A percentile compares a stretch with the other conserved stretches of the same genome.
These are phyloP conservation scores for Vachellia collinsii DNA, from an alignment of 306 rosid genomes.

Conservation along the genomic window DNA sequence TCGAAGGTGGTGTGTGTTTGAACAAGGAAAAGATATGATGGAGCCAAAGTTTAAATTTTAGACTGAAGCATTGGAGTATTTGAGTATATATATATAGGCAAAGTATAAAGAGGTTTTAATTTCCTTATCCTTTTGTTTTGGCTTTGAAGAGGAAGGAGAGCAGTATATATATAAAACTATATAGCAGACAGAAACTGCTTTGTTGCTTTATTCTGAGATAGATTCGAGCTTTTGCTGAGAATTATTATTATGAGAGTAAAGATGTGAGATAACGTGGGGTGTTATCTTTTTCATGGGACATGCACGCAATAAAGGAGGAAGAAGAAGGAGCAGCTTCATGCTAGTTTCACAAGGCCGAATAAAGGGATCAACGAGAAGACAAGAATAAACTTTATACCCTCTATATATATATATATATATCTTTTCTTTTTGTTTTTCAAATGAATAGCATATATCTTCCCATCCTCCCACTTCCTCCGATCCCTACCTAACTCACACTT, in stretches of 20 bases:
- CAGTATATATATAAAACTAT: conserved; percentile 28
- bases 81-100: conserved; percentile 4
- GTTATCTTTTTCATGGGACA: conserved; percentile 53
- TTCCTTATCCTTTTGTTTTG: conserved; percentile 21
- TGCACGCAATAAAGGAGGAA: conserved; percentile 68
- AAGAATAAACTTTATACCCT: conserved; percentile 82
- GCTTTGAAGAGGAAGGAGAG: conserved; percentile 18
- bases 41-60: conserved; percentile 40
- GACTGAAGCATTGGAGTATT: conserved; percentile 37
- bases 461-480: neutral
- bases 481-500: neutral
- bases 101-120: neutral
- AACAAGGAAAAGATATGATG: conserved; percentile 37
- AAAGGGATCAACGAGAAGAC: conserved; percentile 57
- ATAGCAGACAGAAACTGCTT: conserved; percentile 54
- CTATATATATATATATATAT: neutral
- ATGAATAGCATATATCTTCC: conserved; percentile 7
- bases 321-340: conserved; percentile 48
- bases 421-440: conserved; percentile 30
- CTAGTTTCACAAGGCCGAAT: conserved; percentile 50
- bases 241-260: conserved; percentile 36
- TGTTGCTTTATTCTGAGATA: conserved; percentile 69
- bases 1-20: conserved; percentile 3
- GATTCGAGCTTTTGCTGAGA: conserved; percentile 65
- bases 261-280: conserved; percentile 63